These are phyloP conservation scores for Scedosporium aurantiacum DNA, from an alignment of 2,329 filamentous ascomycete species.

Conservation along the genomic window DNA sequence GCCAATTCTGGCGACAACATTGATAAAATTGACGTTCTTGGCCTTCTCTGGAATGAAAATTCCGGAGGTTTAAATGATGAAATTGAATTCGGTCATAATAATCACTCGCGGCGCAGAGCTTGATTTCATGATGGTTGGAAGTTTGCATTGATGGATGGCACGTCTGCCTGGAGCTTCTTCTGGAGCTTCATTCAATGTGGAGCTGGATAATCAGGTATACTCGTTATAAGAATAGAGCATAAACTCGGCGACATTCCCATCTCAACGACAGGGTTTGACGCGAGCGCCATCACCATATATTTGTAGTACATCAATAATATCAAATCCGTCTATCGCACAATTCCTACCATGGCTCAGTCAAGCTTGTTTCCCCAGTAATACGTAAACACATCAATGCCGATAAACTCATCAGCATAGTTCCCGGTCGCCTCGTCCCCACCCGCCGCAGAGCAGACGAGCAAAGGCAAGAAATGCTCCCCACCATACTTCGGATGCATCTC, in stretches of 20 bases:
- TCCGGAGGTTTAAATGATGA: neutral
- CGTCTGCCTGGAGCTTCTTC: neutral
- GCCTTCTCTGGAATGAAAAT: neutral
- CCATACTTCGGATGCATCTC: slow-evolving; percentile 42
- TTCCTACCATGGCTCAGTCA: neutral
- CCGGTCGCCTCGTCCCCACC: slow-evolving; percentile 32
- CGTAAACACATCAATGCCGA: slow-evolving; percentile 38
- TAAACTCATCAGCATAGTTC: slow-evolving; percentile 36
- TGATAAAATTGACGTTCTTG: neutral
- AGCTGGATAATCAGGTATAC: neutral
- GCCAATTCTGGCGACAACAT: neutral
- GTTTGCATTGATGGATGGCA: neutral
- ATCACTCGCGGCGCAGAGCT: neutral
- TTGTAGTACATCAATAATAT: no score
- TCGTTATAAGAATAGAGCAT: neutral
- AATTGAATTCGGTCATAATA: neutral
- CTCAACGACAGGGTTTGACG: no score
- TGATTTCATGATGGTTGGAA: neutral
- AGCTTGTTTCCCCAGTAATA: slow-evolving; percentile 39
- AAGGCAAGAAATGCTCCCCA: slow-evolving; percentile 48
- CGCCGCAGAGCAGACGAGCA: slow-evolving; percentile 44
- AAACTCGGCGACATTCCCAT: neutral
- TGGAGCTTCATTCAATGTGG: no score
- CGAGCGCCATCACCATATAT: no score
- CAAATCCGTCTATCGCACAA: no score